Conservation (phyloP, 306 rosid genomes). For the Glycine latifolia region DNA sequence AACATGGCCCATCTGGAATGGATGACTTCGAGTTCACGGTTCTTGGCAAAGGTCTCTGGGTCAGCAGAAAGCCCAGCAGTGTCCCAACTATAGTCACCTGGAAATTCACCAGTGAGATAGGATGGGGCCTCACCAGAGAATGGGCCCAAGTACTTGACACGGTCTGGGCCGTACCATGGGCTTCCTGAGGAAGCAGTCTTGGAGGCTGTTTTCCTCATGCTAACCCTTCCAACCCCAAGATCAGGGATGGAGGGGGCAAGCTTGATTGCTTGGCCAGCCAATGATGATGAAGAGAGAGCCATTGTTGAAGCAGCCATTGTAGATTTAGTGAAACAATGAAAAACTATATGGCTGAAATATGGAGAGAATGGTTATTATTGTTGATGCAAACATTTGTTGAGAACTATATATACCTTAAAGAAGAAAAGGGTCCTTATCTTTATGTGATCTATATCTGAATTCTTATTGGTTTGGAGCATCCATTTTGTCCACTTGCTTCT, state of each 20-base stretch:
- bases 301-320: constrained; percentile 47
- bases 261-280: constrained; percentile 41
- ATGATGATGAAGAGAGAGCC: constrained; percentile 39
- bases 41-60: constrained; percentile 39
- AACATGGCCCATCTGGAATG: constrained; percentile 48
- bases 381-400: not conserved
- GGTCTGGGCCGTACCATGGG: constrained; percentile 48
- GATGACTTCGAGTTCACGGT: constrained; percentile 40
- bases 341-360: not conserved
- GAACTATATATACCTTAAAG: not conserved
- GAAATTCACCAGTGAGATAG: constrained; percentile 37
- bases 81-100: constrained; percentile 44
- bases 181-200: constrained; percentile 23
- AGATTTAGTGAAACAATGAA: not conserved
- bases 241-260: constrained; percentile 2
- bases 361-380: not conserved
- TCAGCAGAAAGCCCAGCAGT: constrained; percentile 46
- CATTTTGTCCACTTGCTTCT: not conserved
- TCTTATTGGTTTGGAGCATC: constrained; percentile 9
- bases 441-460: constrained; percentile 6
- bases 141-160: constrained; percentile 41
- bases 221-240: not conserved
- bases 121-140: constrained; percentile 30
- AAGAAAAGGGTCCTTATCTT: constrained; percentile 15
- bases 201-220: constrained; percentile 27